Conservation (phyloP, 148 eudicot genomes). For the Chenopodium album region DNA sequence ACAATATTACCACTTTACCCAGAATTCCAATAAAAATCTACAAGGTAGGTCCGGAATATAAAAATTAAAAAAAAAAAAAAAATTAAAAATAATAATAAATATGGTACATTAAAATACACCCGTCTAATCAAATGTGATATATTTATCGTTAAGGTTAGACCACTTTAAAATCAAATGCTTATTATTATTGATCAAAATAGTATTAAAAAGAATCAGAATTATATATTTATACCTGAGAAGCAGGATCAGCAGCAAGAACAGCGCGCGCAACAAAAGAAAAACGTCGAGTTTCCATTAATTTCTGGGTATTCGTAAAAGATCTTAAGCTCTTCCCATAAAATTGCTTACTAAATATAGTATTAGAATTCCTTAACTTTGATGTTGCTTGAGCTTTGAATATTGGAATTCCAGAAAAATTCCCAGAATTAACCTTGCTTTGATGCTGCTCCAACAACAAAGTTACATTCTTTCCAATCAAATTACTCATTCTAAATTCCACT, state of each 20-base stretch:
- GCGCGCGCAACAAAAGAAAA: constrained; percentile 51
- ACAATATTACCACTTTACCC: no score
- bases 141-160: no score
- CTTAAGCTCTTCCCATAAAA: constrained; percentile 45
- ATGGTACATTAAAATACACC: no score
- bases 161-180: no score
- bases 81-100: no score
- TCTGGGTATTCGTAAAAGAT: constrained; percentile 27
- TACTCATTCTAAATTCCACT: constrained; percentile 53
- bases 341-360: constrained; percentile 39
- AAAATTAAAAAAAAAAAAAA: no score
- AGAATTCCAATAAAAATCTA: no score
- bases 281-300: constrained; percentile 36
- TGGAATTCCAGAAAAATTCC: constrained; percentile 37
- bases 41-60: no score
- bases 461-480: constrained; percentile 54
- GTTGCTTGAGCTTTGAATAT: constrained; percentile 52
- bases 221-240: constrained; percentile 47
- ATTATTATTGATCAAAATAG: no score
- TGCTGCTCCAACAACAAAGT: constrained; percentile 44
- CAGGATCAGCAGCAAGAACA: constrained; percentile 51
- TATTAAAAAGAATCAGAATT: no score
- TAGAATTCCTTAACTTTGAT: constrained; percentile 39
- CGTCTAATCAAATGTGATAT: no score
- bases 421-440: constrained; percentile 50